Base-by-base conservation (phyloP, 352 stramenopile genomes). In the Globisporangium paddicum region DNA sequence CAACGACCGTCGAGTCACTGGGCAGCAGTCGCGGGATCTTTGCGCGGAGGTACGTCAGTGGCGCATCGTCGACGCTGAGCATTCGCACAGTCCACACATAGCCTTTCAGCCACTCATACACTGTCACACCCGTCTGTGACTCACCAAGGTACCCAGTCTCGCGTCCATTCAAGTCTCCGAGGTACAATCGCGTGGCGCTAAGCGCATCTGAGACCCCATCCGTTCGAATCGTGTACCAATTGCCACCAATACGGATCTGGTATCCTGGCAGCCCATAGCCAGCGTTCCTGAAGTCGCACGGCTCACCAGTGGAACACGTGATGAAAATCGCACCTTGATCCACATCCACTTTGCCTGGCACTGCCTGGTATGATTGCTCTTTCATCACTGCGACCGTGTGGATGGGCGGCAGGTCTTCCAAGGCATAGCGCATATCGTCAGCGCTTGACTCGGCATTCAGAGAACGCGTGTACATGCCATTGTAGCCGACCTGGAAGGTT, bases 401-500 rank as follows among this genome's bases (percentile, higher is more conserved):
- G 16, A 90, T 82, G 2, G 75, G 68, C 1, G 71, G 53, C 0
- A 93, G 60, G 46, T 83, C 72, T 59, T 93, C 83, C 0, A 93
- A 63, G 1, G 81, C 81, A 53, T 82, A 88, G 5, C 79, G 76
- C 9, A 93, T 55, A 26, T 91, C 81, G 19, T 76, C 55, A 0
- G 66, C 77, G n/a, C 66, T 84, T 1, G 82, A 90, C 53, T 89
- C 78, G 1, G 80, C 71, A 30, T 94, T 91, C 19, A 94, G 49
- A 0, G 79, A 68, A 0, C 73, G 75, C 0, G 82, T 94, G 46
- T 77, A 90, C 34, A 67, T 64, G 26, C 66, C 75, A 14, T 73
- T 69, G 61, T 90, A 92, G 0, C 81, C 80, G 8, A 94, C 63
- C 58, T 90, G 81, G 62, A 92, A 92, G 18, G 82, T 94, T 1